A percentile compares a stretch with the other conserved stretches of the same genome.
phyloP scores from a whole-genome alignment of 73 alveolate species.

The Paramecium caudatum region DNA sequence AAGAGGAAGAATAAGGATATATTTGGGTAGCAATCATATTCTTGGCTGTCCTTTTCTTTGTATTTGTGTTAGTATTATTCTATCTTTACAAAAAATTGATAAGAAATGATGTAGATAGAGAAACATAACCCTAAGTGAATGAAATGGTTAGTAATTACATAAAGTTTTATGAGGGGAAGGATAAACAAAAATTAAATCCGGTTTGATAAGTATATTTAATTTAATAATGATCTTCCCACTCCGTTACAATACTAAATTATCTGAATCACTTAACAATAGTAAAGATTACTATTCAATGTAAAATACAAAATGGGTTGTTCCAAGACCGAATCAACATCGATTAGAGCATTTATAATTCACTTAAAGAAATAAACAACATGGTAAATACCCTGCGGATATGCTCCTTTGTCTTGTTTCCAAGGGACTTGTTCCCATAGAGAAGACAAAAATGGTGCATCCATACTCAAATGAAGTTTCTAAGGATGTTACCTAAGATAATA shows the following conservation, averaged over 20 bases:
- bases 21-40: neutral
- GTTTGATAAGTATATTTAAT: neutral
- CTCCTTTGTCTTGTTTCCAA: slow-evolving; percentile 31
- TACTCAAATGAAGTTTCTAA: neutral
- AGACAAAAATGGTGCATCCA: neutral
- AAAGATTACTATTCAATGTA: slow-evolving; percentile 7
- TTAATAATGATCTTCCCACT: slow-evolving; percentile 32
- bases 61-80: neutral
- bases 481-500: neutral
- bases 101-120: neutral
- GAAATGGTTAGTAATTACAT: slow-evolving; percentile 14
- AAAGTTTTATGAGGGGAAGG: slow-evolving; percentile 26
- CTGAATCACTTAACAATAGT: slow-evolving; percentile 39
- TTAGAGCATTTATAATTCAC: slow-evolving; percentile 21
- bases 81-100: neutral
- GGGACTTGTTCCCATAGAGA: slow-evolving; percentile 51
- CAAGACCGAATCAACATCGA: slow-evolving; percentile 30
- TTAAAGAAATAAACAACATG: slow-evolving; percentile 19
- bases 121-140: neutral
- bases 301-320: slow-evolving; percentile 43
- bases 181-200: neutral
- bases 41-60: neutral
- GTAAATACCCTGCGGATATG: slow-evolving; percentile 13
- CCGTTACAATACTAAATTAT: slow-evolving; percentile 45
- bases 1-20: neutral